phyloP scores from a whole-genome alignment of 2,329 filamentous ascomycete genomes.

The Cercospora sesami region DNA sequence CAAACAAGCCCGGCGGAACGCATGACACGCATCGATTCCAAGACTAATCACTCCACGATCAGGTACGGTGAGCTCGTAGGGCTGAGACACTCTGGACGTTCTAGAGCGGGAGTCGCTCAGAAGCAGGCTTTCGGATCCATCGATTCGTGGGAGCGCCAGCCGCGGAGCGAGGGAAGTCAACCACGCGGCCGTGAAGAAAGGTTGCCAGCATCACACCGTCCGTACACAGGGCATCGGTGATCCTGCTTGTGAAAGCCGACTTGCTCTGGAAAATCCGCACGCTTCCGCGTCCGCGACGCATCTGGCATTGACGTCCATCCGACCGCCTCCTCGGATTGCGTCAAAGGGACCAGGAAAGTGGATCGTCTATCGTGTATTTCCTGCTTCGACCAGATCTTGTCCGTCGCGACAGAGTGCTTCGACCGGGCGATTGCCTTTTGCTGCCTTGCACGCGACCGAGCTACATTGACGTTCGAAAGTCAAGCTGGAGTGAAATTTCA shows the following conservation, averaged over 20 bases:
- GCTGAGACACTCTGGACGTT: slow-evolving; percentile 6
- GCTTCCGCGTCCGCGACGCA: slow-evolving; percentile 7
- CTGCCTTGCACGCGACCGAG: slow-evolving; percentile 5
- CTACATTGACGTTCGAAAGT: background rate
- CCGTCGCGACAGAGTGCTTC: background rate
- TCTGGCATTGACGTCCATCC: background rate
- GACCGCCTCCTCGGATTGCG: background rate
- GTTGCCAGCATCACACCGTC: background rate
- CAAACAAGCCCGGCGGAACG: background rate
- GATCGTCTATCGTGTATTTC: background rate
- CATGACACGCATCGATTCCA: background rate
- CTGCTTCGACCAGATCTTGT: background rate
- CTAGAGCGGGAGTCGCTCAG: slow-evolving; percentile 8
- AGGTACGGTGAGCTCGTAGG: slow-evolving; percentile 1
- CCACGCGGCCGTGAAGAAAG: slow-evolving; percentile 2
- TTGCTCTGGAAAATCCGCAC: background rate
- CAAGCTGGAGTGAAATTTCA: background rate
- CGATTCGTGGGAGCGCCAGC: background rate
- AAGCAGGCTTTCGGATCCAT: slow-evolving; percentile 5
- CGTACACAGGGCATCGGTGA: slow-evolving; percentile 4
- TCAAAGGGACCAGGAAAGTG: background rate
- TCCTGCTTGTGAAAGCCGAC: slow-evolving; percentile 7
- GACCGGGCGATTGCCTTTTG: background rate
- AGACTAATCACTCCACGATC: background rate
- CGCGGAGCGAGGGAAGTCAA: slow-evolving; percentile 1